Percentiles rank a stretch among this genome's conserved stretches.
Conservation (phyloP, 2,329 filamentous ascomycete genomes). For the Cladosporium oxysporum region DNA sequence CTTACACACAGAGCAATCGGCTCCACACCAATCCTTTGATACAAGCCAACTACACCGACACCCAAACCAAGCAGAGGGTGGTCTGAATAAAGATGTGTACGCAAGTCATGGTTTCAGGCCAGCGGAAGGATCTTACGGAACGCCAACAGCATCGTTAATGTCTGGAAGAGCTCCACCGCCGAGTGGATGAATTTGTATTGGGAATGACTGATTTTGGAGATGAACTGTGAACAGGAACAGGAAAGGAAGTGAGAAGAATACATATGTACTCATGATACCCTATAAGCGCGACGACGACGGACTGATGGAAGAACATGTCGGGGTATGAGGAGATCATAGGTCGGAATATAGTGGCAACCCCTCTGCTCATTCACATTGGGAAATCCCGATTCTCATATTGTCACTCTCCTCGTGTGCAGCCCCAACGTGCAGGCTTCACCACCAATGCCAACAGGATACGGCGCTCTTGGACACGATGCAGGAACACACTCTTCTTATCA, state of each 20-base stretch:
- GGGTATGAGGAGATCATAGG: slow-evolving; percentile 1
- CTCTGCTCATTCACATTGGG: background rate
- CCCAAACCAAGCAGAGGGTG: slow-evolving; percentile 24
- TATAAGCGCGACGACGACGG: slow-evolving; percentile 1
- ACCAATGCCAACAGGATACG: background rate
- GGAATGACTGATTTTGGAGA: background rate
- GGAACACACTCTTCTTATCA: background rate
- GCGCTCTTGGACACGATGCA: background rate
- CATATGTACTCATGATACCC: slow-evolving; percentile 20
- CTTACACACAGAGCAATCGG: slow-evolving; percentile 26
- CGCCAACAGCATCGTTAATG: slow-evolving; percentile 26
- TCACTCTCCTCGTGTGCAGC: background rate
- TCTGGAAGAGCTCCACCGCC: slow-evolving; percentile 15
- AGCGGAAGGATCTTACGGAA: slow-evolving; percentile 30
- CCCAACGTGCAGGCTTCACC: background rate
- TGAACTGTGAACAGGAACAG: background rate
- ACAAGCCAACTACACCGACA: slow-evolving; percentile 32
- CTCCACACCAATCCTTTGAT: slow-evolving; percentile 30
- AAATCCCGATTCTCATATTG: no score
- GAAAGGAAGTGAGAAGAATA: background rate
- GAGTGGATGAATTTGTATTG: background rate
- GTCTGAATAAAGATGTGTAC: slow-evolving; percentile 24
- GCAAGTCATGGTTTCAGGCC: slow-evolving; percentile 29
- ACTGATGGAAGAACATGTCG: background rate
- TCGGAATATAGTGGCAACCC: background rate